Base-by-base conservation (phyloP, 371 early-diverging fungal genomes). In the Mucor lusitanicus region DNA sequence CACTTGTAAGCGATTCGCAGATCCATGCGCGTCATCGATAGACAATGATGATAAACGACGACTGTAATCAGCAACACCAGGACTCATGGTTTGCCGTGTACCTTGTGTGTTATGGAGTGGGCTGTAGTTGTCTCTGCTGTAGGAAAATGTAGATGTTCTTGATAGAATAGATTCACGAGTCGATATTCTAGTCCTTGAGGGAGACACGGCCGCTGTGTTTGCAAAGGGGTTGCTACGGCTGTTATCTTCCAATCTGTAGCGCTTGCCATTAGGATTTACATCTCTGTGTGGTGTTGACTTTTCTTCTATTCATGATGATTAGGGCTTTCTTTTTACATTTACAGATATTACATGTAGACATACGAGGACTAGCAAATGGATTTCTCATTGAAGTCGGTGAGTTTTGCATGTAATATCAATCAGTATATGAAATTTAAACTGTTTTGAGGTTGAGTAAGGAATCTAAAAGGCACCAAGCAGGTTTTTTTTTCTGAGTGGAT, bases 161-260 rank as follows among this genome's bases (percentile, higher is more conserved):
- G 66, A 65, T 6, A 59, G 13, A 17, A 59, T 59, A 15, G 66
- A 65, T 37, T 53, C 37, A 12, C 66, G 66, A 23, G 60, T 59
- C 1, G 60, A 59, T 27, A 60, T 17, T 48, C 48, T 48, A 21
- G 48, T 21, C 21, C 19, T 48, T 48, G 21, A 48, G 23, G 48
- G 48, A 7, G 48, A 21, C 25, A 21, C 21, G 6, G 48, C 37
- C 8, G 37, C 37, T 37, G 37, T 37, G 37, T 37, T 37, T 37
- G 37, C 48, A 48, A 48, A 48, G 23, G 40, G 35, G 48, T 60
- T 58, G 15, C n/a, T 32, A 27, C 54, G 53, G 23, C 12, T 25
- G 15, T 9, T 32, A 59, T 53, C 39, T 8, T 44, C 44, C 25
- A 37, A 37, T 28, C 46, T 19, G 13, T n/a, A 5, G 25, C 66